A percentile compares a stretch with the other conserved stretches of the same genome.
These are phyloP conservation scores for Powellomyces hirtus DNA, from an alignment of 192 early-diverging fungal genomes.

Conservation along the genomic window DNA sequence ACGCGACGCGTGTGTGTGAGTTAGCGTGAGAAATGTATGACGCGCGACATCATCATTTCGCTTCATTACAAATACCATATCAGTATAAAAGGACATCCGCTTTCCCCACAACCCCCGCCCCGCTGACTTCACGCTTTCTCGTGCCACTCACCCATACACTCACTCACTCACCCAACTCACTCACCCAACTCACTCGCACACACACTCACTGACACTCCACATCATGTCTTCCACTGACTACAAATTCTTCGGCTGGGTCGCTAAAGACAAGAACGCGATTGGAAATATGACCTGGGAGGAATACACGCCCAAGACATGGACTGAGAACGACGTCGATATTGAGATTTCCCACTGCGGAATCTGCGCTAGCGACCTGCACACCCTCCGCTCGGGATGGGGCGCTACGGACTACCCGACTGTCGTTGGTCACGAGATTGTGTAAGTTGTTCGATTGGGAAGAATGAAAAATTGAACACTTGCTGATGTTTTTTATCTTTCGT, in stretches of 20 bases:
- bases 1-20: too few relatives aligned
- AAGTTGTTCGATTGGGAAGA: slow-evolving; percentile 13
- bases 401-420: slow-evolving; percentile 32
- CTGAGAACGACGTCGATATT: slow-evolving; percentile 61
- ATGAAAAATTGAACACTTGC: too few relatives aligned
- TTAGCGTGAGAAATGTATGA: too few relatives aligned
- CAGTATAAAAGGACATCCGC: too few relatives aligned
- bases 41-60: too few relatives aligned
- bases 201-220: too few relatives aligned
- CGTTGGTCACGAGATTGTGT: slow-evolving; percentile 41
- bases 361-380: slow-evolving; percentile 70
- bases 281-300: slow-evolving; percentile 26
- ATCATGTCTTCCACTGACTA: slow-evolving; percentile 20
- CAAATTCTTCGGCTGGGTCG: slow-evolving; percentile 28
- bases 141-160: not conserved
- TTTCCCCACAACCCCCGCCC: too few relatives aligned
- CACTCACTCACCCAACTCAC: not conserved
- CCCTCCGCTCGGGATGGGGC: slow-evolving; percentile 61
- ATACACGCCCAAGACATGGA: slow-evolving; percentile 25
- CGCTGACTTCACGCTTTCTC: too few relatives aligned
- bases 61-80: too few relatives aligned
- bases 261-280: slow-evolving; percentile 26
- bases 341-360: slow-evolving; percentile 54
- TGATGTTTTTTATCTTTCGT: not conserved
- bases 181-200: not conserved